Evolutionary conservation across 1,284 basidiomycete genomes (phyloP).

Genomic region (Cystobasidiaceae sp.): DNA sequence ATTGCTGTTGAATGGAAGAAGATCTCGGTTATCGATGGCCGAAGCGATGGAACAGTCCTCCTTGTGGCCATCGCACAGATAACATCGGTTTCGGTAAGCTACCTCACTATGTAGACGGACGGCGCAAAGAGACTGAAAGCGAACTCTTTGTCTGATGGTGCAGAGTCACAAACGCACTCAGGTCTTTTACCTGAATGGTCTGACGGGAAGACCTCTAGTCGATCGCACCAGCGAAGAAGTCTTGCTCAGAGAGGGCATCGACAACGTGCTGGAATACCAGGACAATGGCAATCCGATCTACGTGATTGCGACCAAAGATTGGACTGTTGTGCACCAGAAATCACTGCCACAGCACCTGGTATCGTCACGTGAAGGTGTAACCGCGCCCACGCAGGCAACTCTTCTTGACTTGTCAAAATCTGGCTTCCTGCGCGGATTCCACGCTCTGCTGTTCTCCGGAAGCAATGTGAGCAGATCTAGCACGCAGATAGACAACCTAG

Average conservation of each 20-base stretch:
- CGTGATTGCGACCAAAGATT: constrained; percentile 2
- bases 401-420: not conserved
- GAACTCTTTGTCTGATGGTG: not conserved
- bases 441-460: constrained; percentile 9
- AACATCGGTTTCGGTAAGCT: not conserved
- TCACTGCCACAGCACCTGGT: too few species aligned
- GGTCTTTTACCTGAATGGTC: constrained; percentile 68
- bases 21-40: constrained; percentile 1
- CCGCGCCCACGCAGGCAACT: not conserved
- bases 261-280: not conserved
- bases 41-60: constrained; percentile 9
- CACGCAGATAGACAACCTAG: not conserved
- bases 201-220: constrained; percentile 56
- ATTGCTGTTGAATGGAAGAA: constrained; percentile 23
- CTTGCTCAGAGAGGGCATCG: not conserved
- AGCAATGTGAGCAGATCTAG: not conserved
- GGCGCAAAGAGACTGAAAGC: too few species aligned
- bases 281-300: not conserved
- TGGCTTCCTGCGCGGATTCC: not conserved
- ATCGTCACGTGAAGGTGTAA: not conserved
- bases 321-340: too few species aligned
- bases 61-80: constrained; percentile 28
- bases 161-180: constrained; percentile 51
- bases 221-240: constrained; percentile 45
- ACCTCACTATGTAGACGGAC: too few species aligned